Evolutionary conservation across 2,329 filamentous ascomycete genomes (phyloP).

Genomic region (Cercospora sojina): DNA sequence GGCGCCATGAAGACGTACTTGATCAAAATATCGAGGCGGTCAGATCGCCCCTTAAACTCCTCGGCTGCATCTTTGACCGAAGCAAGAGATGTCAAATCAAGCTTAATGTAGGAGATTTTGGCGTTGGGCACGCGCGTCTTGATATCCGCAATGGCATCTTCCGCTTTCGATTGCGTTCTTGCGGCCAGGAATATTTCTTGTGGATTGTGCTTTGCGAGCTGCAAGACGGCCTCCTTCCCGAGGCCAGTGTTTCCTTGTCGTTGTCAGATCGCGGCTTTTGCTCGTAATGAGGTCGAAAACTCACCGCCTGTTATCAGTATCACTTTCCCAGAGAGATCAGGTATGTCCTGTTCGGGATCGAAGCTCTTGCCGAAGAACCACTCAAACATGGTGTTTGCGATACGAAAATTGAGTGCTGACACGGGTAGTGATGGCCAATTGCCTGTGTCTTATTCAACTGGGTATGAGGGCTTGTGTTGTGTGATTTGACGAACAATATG

Average conservation of each 20-base stretch:
- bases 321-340: conserved; percentile 35
- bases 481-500: background rate
- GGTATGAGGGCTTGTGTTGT: background rate
- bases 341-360: conserved; percentile 36
- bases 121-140: conserved; percentile 39
- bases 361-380: conserved; percentile 30
- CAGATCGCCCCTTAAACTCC: conserved; percentile 39
- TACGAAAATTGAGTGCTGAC: background rate
- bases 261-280: background rate
- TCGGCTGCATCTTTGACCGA: conserved; percentile 50
- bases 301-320: conserved; percentile 33
- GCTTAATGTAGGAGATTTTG: conserved; percentile 46
- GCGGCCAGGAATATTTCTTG: conserved; percentile 50
- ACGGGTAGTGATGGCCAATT: background rate
- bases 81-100: conserved; percentile 54
- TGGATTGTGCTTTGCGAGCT: conserved; percentile 49
- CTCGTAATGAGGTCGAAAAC: background rate
- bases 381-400: conserved; percentile 15
- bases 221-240: conserved; percentile 48
- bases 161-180: conserved; percentile 46
- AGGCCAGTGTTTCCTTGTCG: conserved; percentile 46
- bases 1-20: conserved; percentile 27
- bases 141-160: conserved; percentile 44
- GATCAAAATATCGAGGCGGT: conserved; percentile 40
- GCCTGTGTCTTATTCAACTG: background rate